Conservation (phyloP, 805 yeast species). For the Zygotorulaspora florentina region DNA sequence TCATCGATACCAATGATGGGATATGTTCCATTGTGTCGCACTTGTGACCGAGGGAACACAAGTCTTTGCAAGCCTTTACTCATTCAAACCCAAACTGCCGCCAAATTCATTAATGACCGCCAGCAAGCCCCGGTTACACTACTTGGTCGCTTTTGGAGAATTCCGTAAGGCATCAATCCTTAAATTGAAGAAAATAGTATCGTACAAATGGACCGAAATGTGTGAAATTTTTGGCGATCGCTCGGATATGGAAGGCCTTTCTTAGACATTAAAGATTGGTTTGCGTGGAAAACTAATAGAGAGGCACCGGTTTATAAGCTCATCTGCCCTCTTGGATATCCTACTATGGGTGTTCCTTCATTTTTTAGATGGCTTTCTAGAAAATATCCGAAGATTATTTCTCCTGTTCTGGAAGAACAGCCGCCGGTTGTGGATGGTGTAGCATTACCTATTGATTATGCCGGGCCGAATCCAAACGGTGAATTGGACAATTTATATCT, state of each 20-base stretch:
- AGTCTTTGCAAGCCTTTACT: conserved; percentile 1
- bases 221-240: neutral
- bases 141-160: neutral
- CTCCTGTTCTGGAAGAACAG: conserved; percentile 81
- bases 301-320: neutral
- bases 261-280: neutral
- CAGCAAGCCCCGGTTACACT: neutral
- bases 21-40: conserved; percentile 11
- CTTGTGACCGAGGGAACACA: conserved; percentile 4
- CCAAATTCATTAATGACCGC: neutral
- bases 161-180: neutral
- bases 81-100: neutral
- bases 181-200: neutral
- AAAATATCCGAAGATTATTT: conserved; percentile 89
- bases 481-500: conserved; percentile 89
- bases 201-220: neutral
- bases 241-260: neutral
- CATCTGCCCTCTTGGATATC: neutral
- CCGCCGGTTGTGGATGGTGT: conserved; percentile 55
- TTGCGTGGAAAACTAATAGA: neutral
- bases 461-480: conserved; percentile 87
- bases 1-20: conserved; percentile 14
- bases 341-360: conserved; percentile 93
- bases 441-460: conserved; percentile 59
- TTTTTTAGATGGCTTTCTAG: conserved; percentile 92